Conservation (phyloP, 345 rosid genomes). For the Camelina neglecta region DNA sequence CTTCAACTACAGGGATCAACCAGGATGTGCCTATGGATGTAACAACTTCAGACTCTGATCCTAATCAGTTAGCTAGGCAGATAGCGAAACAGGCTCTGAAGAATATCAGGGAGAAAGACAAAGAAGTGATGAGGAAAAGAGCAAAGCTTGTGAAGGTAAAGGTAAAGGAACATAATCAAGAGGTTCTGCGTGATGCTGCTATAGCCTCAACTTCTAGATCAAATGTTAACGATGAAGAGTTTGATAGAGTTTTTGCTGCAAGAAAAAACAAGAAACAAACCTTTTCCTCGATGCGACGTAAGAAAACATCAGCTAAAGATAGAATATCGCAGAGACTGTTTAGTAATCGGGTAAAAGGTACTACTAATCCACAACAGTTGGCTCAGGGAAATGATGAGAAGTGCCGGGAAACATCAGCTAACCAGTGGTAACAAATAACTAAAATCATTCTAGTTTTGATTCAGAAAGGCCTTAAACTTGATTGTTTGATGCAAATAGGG, state of each 20-base stretch:
- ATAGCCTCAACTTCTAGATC: slow-evolving; percentile 78
- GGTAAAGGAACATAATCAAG: slow-evolving; percentile 75
- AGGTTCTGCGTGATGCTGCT: slow-evolving; percentile 79
- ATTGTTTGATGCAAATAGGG: slow-evolving; percentile 9
- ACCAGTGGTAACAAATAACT: slow-evolving; percentile 66
- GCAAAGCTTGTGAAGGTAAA: slow-evolving; percentile 76
- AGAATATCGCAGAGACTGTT: slow-evolving; percentile 62
- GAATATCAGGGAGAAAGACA: slow-evolving; percentile 66
- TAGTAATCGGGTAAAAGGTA: slow-evolving; percentile 57
- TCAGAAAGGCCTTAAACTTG: background rate
- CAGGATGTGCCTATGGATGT: slow-evolving; percentile 43
- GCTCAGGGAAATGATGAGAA: slow-evolving; percentile 60
- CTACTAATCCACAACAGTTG: slow-evolving; percentile 55
- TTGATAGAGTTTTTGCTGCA: slow-evolving; percentile 37
- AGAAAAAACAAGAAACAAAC: slow-evolving; percentile 61
- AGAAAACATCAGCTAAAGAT: slow-evolving; percentile 69
- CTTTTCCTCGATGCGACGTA: slow-evolving; percentile 63
- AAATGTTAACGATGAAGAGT: slow-evolving; percentile 53
- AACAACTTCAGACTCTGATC: slow-evolving; percentile 44
- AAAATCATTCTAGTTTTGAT: slow-evolving; percentile 1
- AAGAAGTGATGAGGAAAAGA: slow-evolving; percentile 57
- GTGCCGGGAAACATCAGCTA: slow-evolving; percentile 75
- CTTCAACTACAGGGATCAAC: slow-evolving; percentile 30
- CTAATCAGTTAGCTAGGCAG: slow-evolving; percentile 52
- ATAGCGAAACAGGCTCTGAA: slow-evolving; percentile 79